Evolutionary conservation across 2,329 filamentous ascomycete species (phyloP), one percentile per base, ranked within the genome.

Genomic region (Aspergillus neotritici): DNA sequence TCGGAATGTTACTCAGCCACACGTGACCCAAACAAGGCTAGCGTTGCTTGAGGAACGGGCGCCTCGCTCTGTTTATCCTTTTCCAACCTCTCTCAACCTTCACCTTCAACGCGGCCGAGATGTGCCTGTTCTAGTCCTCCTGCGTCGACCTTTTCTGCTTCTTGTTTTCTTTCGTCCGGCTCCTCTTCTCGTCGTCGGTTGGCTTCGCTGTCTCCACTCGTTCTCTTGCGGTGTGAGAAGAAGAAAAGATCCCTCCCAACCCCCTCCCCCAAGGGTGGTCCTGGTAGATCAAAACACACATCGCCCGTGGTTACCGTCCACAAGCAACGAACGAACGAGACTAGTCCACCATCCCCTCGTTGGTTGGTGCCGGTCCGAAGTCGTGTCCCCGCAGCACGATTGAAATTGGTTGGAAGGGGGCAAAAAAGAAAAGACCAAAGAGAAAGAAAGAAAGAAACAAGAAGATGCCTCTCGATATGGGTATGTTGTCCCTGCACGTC

Each of bases 21-120:
- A 67, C 63, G 63, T 66, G 63, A 66, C 51, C 47, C 50, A 60
- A 63, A 59, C 55, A 62, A 60, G 28, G 33, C 33, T 31, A 36
- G 55, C 61, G 64, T 67, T 67, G 64, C 64, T 63, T 66, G 63
- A 67, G 64, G 61, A 65, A 67, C 64, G 60, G 58, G 46, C 45
- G 43, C 21, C 21, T 25, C 21, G 57, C 55, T 67, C 63, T 67
- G 63, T 67, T 66, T 66, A 66, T 57, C 53, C 56, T 63, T 56
- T 51, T 51, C 53, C 44, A 45, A 48, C 45, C 41, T 43, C 42
- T 34, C 42, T 32, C 41, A 37, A 25, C 41, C 46, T 53, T 52
- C 43, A 49, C 44, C 33, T 43, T 40, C 31, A 48, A 43, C 48
- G 46, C 50, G 40, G 54, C 44, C 47, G 50, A 51, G 47, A 59